phyloP scores from a whole-genome alignment of 129 eudicot species.

The Flaveria trinervia region DNA sequence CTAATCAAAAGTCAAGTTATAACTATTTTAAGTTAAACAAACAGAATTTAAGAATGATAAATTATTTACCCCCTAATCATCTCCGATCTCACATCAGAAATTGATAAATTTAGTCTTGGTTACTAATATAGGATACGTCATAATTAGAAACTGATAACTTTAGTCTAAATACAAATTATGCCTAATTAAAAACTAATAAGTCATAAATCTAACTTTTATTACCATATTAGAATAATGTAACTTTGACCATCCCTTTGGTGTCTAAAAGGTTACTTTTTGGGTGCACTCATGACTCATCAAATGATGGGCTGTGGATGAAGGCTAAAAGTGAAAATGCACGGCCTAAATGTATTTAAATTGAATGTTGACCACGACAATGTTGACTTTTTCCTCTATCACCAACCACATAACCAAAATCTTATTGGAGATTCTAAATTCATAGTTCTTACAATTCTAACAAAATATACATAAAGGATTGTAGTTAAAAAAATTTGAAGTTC shows the following conservation, averaged over 20 bases:
- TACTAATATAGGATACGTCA: too few species aligned
- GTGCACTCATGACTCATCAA: constrained; percentile 9
- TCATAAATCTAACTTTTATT: background rate
- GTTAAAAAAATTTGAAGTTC: background rate
- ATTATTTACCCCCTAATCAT: too few species aligned
- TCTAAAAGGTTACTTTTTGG: constrained; percentile 9
- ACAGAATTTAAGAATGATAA: too few species aligned
- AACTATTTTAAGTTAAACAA: too few species aligned
- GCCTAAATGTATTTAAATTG: constrained; percentile 8
- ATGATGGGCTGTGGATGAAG: constrained; percentile 11
- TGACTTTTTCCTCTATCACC: constrained; percentile 3
- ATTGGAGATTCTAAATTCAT: background rate
- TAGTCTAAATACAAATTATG: background rate
- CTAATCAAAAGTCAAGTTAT: too few species aligned
- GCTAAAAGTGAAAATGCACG: constrained; percentile 8
- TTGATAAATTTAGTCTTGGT: too few species aligned
- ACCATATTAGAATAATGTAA: background rate
- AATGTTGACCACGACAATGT: background rate
- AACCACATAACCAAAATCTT: constrained; percentile 2
- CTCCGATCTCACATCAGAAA: too few species aligned
- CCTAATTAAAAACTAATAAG: background rate
- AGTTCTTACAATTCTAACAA: background rate
- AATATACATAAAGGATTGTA: too few species aligned
- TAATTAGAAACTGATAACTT: too few species aligned
- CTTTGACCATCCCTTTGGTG: constrained; percentile 18